Evolutionary conservation across 331 rosid genomes (phyloP).

Genomic region (Spiraea crenata): DNA sequence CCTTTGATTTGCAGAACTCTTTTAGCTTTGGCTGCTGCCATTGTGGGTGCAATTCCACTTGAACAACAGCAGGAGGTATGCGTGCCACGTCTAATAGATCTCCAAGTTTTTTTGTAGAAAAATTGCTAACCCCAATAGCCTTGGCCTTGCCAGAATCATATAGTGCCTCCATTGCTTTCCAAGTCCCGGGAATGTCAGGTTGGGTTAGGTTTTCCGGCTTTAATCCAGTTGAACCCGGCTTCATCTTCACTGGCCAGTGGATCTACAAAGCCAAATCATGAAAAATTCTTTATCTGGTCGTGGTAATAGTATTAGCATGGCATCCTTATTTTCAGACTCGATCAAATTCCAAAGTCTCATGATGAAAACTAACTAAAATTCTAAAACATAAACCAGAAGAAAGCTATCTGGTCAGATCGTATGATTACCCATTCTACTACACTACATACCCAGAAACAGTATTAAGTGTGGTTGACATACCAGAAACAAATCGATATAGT

Average conservation of each 20-base stretch:
- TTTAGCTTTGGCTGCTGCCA: slow-evolving; percentile 57
- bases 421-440: background rate
- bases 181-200: slow-evolving; percentile 55
- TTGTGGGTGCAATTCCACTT: slow-evolving; percentile 72
- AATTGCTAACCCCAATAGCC: slow-evolving; percentile 76
- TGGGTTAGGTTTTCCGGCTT: slow-evolving; percentile 40
- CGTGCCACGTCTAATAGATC: slow-evolving; percentile 56
- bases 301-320: no score
- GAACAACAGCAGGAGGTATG: slow-evolving; percentile 74
- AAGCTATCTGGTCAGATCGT: background rate
- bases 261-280: slow-evolving; percentile 29
- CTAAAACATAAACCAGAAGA: background rate
- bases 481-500: slow-evolving; percentile 66
- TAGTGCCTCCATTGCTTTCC: slow-evolving; percentile 74
- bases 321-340: background rate
- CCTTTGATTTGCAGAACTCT: slow-evolving; percentile 54
- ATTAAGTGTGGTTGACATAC: slow-evolving; percentile 31
- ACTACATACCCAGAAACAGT: no score
- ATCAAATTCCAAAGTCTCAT: no score
- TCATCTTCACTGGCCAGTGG: slow-evolving; percentile 60
- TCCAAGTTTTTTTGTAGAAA: slow-evolving; percentile 63
- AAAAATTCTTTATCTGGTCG: no score
- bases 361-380: background rate
- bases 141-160: slow-evolving; percentile 57
- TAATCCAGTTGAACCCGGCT: slow-evolving; percentile 37